Conservation (phyloP, 306 rosid species). For the Castanea crenata region DNA sequence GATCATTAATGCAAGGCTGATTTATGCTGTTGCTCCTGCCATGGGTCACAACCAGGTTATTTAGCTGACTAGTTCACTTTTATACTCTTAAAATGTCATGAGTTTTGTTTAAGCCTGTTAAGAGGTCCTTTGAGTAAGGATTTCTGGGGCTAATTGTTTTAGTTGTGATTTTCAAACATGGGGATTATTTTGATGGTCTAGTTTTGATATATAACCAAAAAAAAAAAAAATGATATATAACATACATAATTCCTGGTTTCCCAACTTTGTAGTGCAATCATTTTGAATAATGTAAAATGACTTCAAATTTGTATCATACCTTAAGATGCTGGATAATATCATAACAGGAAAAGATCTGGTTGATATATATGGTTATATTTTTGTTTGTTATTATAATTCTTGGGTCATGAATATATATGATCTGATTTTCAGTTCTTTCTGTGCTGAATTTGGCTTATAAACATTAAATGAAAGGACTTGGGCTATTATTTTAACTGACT, state of each 20-base stretch:
- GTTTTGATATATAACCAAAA: background rate
- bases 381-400: background rate
- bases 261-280: background rate
- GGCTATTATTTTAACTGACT: too few relatives aligned
- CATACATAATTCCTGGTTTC: background rate
- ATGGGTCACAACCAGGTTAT: slow-evolving; percentile 93
- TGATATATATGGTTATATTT: background rate
- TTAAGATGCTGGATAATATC: background rate
- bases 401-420: background rate
- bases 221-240: background rate
- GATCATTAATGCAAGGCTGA: slow-evolving; percentile 46
- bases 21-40: slow-evolving; percentile 85
- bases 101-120: background rate
- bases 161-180: background rate
- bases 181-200: background rate
- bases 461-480: background rate
- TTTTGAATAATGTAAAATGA: background rate
- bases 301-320: background rate
- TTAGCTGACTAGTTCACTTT: background rate
- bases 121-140: background rate
- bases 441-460: background rate
- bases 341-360: background rate
- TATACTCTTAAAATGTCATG: too few relatives aligned
- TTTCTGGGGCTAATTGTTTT: background rate
- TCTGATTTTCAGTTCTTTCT: background rate